A percentile compares a stretch with the other conserved stretches of the same genome.
Evolutionary conservation across 2,329 filamentous ascomycete species (phyloP).

Genomic region (Onygenales sp.): DNA sequence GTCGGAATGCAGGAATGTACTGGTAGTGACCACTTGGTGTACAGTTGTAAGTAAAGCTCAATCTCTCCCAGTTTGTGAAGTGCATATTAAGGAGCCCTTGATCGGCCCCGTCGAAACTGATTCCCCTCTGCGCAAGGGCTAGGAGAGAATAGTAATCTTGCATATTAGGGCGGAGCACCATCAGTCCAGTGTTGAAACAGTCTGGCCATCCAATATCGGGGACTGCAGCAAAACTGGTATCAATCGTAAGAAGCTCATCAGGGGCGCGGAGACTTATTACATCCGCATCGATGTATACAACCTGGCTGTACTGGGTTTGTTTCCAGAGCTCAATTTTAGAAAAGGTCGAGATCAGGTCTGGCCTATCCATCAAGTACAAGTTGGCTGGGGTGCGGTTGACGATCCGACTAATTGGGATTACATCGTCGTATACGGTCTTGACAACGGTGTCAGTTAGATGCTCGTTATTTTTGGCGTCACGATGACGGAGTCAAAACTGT

Average conservation of each 20-base stretch:
- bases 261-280: constrained; percentile 82
- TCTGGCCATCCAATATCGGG: constrained; percentile 98
- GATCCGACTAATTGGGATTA: constrained; percentile 75
- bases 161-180: constrained; percentile 80
- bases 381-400: constrained; percentile 70
- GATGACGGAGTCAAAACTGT: not conserved
- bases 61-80: constrained; percentile 73
- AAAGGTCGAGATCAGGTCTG: constrained; percentile 83
- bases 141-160: constrained; percentile 78
- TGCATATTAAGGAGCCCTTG: constrained; percentile 94
- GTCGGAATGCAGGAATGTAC: constrained; percentile 87
- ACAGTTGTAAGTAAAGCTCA: constrained; percentile 95
- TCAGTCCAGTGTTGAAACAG: constrained; percentile 94
- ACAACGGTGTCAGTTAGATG: constrained; percentile 13
- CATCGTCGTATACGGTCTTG: constrained; percentile 74
- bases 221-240: constrained; percentile 58
- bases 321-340: constrained; percentile 96
- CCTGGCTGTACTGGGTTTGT: constrained; percentile 77
- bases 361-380: constrained; percentile 81
- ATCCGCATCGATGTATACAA: constrained; percentile 92
- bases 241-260: constrained; percentile 76
- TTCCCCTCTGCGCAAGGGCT: constrained; percentile 73
- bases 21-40: constrained; percentile 96
- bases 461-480: not conserved
- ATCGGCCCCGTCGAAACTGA: constrained; percentile 94